Base-by-base conservation (phyloP, 305 asterid genomes). In the Caryopteris hybrid region DNA sequence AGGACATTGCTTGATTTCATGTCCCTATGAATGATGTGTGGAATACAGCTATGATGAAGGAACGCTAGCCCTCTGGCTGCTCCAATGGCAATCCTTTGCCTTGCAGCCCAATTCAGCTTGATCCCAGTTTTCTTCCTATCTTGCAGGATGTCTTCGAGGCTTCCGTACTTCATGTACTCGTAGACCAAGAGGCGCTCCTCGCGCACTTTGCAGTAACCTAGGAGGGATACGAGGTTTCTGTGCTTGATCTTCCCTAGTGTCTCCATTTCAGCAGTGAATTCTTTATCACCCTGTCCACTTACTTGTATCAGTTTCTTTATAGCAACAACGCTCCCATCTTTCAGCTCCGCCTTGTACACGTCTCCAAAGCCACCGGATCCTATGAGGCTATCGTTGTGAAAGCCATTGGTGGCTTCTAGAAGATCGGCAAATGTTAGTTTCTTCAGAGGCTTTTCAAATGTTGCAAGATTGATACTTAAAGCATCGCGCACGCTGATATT, bases 1-100 rank as follows among this genome's bases (percentile, higher is more conserved):
- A 91, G 78, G 3, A 91, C 97, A 45, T 91, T 88, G 82, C 97
- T 91, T 4, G 97, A 91, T 59, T 91, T 91, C 97, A 91, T 88
- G 73, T 91, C 97, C 20, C 96, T 52, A 52, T 90, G 96, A 43
- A 90, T 86, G 46, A 90, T 90, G 70, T 80, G 92, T 0, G 96
- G 97, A 20, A n/a, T 70, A 83, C 97, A 90, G 50, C 46, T 88
- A 47, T 81, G 96, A 47, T 90, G 97, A 56, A 91, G 88, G 66
- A 88, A 91, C 11, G 88, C 91, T 66, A 91, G 74, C 1, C 97
- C 96, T 54, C 83, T 64, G 0, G 95, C 97, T 8, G 97, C 88
- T 18, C 96, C 97, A 21, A 81, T 73, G 0, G 97, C 97, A 0
- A 91, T 84, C 69, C 80, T 81, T 52, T 88, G 79, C 80, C 96